Conservation (phyloP, 768 basidiomycete genomes). For the Russula sp. region DNA sequence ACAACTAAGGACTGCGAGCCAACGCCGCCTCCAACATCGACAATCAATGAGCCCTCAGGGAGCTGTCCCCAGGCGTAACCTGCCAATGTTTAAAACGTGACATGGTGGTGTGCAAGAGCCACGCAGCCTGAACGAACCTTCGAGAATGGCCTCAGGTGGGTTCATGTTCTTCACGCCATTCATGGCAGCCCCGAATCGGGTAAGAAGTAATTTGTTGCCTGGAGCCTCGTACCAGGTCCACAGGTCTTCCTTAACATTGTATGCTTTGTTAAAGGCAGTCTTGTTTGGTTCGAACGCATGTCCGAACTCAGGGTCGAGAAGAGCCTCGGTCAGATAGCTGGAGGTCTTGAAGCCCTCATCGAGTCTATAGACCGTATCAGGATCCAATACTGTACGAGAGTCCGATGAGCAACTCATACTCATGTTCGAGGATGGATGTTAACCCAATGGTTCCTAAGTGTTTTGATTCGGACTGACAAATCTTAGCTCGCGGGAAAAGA, state of each 20-base stretch:
- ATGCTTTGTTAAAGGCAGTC: slow-evolving; percentile 17
- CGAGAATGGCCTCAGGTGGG: neutral
- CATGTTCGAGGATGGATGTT: slow-evolving; percentile 25
- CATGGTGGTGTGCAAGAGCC: neutral
- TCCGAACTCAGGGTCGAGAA: slow-evolving; percentile 26
- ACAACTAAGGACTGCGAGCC: slow-evolving; percentile 16
- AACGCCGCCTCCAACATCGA: slow-evolving; percentile 22
- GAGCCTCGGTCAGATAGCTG: slow-evolving; percentile 31
- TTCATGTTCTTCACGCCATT: slow-evolving; percentile 17
- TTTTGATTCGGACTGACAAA: slow-evolving; percentile 24
- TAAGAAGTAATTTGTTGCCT: slow-evolving; percentile 8
- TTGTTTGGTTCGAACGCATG: slow-evolving; percentile 11
- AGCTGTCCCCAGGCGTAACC: slow-evolving; percentile 14
- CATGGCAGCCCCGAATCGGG: slow-evolving; percentile 19
- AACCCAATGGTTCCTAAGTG: slow-evolving; percentile 30
- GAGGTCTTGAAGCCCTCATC: slow-evolving; percentile 29
- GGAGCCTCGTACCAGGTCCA: slow-evolving; percentile 17
- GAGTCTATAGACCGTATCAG: neutral
- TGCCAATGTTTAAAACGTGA: neutral
- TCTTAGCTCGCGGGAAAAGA: neutral
- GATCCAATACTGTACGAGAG: neutral
- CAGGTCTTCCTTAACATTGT: neutral
- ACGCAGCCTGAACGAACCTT: neutral
- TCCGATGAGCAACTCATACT: slow-evolving; percentile 12
- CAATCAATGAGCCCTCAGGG: slow-evolving; percentile 16